Percentiles rank a stretch among this genome's conserved stretches.
phyloP scores from a whole-genome alignment of 2,329 filamentous ascomycete genomes.

The Chaetomium strumarium region DNA sequence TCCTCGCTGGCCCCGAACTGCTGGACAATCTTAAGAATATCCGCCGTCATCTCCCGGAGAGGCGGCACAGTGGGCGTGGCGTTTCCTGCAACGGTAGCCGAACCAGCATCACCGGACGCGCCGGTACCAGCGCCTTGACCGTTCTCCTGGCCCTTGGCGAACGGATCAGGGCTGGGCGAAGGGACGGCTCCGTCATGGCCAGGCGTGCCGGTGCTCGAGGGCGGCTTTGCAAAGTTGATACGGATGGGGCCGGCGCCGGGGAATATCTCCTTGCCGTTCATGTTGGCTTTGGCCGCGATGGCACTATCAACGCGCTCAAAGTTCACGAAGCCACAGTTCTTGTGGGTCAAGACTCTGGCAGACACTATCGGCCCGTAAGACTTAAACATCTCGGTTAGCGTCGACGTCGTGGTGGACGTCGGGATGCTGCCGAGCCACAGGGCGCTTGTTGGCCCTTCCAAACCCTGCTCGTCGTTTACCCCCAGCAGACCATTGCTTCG shows the following conservation, averaged over 20 bases:
- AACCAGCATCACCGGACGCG: constrained; percentile 27
- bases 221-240: constrained; percentile 96
- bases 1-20: constrained; percentile 83
- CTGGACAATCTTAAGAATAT: constrained; percentile 79
- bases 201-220: constrained; percentile 82
- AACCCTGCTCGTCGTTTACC: constrained; percentile 63
- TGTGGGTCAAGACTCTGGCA: constrained; percentile 89
- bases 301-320: constrained; percentile 90
- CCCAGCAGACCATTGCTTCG: constrained; percentile 62
- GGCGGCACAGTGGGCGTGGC: constrained; percentile 62
- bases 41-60: constrained; percentile 69
- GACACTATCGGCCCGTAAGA: constrained; percentile 88
- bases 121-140: constrained; percentile 29
- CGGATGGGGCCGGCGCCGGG: constrained; percentile 89
- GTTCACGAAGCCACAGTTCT: constrained; percentile 98
- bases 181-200: constrained; percentile 82
- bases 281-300: constrained; percentile 75
- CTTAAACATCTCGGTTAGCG: constrained; percentile 90
- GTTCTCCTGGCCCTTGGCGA: constrained; percentile 51
- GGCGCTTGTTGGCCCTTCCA: constrained; percentile 87
- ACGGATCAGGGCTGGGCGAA: constrained; percentile 86
- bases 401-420: constrained; percentile 92
- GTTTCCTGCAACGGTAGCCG: constrained; percentile 33
- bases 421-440: constrained; percentile 97
- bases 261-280: constrained; percentile 98